A percentile compares a stretch with the other conserved stretches of the same genome.
Conservation (phyloP, 257 asterid species). For the Nicotiana undulata region DNA sequence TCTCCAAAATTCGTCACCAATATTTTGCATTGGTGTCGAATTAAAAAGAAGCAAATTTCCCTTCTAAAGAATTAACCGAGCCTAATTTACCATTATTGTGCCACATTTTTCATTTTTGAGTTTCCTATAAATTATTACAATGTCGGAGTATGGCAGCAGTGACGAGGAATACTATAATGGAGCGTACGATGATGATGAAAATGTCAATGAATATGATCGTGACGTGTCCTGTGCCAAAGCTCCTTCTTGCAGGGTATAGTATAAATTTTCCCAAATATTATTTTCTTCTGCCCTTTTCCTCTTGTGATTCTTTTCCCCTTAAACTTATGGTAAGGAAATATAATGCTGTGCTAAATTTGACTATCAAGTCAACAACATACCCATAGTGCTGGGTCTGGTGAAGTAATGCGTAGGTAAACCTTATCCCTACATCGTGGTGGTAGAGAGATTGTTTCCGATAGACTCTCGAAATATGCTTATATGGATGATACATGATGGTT, state of each 20-base stretch:
- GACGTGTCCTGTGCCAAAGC: neutral
- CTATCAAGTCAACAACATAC: neutral
- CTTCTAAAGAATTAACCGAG: neutral
- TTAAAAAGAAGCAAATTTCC: neutral
- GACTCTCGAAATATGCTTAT: neutral
- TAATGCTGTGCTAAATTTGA: neutral
- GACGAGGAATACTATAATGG: constrained; percentile 29
- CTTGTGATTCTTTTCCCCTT: neutral
- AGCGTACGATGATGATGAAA: constrained; percentile 11
- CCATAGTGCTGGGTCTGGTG: no score
- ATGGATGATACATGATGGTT: neutral
- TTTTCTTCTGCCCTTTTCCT: neutral
- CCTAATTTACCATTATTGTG: neutral
- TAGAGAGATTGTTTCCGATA: no score
- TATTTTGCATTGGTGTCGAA: neutral
- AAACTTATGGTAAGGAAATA: neutral
- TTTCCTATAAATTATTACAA: neutral
- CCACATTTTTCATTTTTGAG: neutral
- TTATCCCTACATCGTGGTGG: no score
- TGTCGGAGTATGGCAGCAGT: constrained; percentile 25
- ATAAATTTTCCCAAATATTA: neutral
- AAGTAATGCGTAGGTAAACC: no score
- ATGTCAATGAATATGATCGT: neutral
- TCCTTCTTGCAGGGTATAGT: constrained; percentile 34
- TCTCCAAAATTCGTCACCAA: constrained; percentile 2